Evolutionary conservation across 345 rosid species (phyloP).

Genomic region (Eucalyptus marginata): DNA sequence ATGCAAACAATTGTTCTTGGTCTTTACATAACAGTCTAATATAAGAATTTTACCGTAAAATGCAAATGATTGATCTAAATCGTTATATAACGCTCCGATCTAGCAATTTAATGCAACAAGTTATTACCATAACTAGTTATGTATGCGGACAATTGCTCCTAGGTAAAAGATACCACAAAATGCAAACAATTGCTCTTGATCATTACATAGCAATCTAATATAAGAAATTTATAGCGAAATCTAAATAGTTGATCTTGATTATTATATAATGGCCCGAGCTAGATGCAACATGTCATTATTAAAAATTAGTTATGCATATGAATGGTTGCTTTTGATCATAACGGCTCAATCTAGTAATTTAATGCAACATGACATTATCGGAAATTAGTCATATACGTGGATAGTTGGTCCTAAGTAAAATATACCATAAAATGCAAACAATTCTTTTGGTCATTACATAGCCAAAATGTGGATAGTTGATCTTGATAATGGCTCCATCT

Average conservation of each 20-base stretch:
- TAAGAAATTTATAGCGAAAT: too few species aligned
- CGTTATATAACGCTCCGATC: fast-evolving
- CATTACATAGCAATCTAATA: too few species aligned
- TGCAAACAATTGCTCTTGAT: too few species aligned
- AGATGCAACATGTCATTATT: not conserved
- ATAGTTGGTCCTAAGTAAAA: not conserved
- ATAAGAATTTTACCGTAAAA: not conserved
- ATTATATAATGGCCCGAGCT: too few species aligned
- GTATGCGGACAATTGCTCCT: fast-evolving
- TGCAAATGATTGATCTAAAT: fast-evolving
- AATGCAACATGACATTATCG: too few species aligned
- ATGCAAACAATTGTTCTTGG: not conserved
- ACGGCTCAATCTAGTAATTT: too few species aligned
- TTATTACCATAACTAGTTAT: too few species aligned
- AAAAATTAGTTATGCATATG: not conserved
- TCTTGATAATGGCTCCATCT: not conserved
- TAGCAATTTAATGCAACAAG: not conserved
- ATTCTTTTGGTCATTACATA: not conserved
- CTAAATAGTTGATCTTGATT: too few species aligned
- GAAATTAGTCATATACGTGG: too few species aligned
- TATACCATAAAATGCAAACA: not conserved
- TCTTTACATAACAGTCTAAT: not conserved
- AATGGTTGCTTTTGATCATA: not conserved
- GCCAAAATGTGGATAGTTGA: fast-evolving
- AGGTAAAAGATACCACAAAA: not conserved